These are phyloP conservation scores for Parasarocladium wereldwijsianum DNA, from an alignment of 2,329 filamentous ascomycete genomes.

Conservation along the genomic window DNA sequence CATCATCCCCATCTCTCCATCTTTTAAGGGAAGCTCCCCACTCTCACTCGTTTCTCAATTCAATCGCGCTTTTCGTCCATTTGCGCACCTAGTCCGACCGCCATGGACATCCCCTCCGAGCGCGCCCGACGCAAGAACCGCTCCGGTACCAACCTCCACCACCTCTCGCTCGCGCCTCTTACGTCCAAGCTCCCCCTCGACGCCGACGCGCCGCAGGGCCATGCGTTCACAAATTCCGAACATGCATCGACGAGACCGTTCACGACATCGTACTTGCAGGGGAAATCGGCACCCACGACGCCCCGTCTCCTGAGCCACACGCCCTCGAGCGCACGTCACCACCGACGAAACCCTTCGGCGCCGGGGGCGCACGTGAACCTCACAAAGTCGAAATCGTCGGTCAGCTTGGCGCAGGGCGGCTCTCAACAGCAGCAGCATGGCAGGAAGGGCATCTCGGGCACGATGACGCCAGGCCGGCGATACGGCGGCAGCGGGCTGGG, in stretches of 20 bases:
- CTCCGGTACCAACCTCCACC: conserved; percentile 43
- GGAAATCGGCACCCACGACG: conserved; percentile 48
- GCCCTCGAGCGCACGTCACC: conserved; percentile 31
- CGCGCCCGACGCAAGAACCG: conserved; percentile 42
- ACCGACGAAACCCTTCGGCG: conserved; percentile 24
- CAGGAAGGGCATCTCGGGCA: conserved; percentile 14
- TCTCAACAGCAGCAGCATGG: conserved; percentile 2
- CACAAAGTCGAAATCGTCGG: conserved; percentile 49
- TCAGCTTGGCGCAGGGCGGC: conserved; percentile 27
- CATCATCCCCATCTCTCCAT: too few relatives aligned
- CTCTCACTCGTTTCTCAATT: too few relatives aligned
- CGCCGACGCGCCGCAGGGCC: conserved; percentile 15
- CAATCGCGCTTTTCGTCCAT: too few relatives aligned
- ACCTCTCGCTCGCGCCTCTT: conserved; percentile 48
- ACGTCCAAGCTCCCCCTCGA: conserved; percentile 45
- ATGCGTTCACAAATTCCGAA: neutral
- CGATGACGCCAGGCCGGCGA: conserved; percentile 20
- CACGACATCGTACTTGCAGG: conserved; percentile 40
- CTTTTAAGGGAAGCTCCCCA: too few relatives aligned
- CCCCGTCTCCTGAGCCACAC: conserved; percentile 47
- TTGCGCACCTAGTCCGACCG: too few relatives aligned
- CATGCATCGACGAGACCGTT: conserved; percentile 15
- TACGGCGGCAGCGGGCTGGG: conserved; percentile 11
- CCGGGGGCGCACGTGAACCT: conserved; percentile 23
- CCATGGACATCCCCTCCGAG: conserved; percentile 45